Evolutionary conservation across 768 basidiomycete species (phyloP), one percentile per base, ranked within the genome.

Genomic region (Royoungia palumana): DNA sequence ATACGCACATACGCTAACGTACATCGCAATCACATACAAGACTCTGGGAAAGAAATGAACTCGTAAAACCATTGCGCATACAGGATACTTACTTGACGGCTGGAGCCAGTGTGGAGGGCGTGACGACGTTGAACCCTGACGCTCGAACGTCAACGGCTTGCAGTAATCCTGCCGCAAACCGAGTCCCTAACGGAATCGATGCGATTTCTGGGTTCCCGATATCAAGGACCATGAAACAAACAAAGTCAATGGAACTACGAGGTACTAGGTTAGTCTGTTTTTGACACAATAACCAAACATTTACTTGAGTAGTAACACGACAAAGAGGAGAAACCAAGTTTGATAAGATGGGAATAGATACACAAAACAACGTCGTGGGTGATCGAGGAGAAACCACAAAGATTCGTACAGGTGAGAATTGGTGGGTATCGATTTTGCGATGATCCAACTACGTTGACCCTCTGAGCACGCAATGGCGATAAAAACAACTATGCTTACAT

Each of bases 11-110:
- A 87, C 78, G 58, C 82, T 83, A 58, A 91, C 82, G 60, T 89
- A 92, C 94, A 95, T 98, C 94, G 94, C 95, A 59, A 94, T 75
- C 3, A 90, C 82, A 62, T 87, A 94, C 35, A 94, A 66, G 0
- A 94, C 88, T 63, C 88, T 91, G 57, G 21, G 2, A 38, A 19
- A 45, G 19, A 21, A 11, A 24, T 55, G 19, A 54, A 28, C 16
- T 41, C 8, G 35, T 14, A 41, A 13, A 49, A 24, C n/a, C 4
- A 8, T n/a, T 3, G 14, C n/a, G 14, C 34, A 24, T 11, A 17
- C 36, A 42, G 17, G 20, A 35, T 14, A 73, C 85, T 47, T 62
- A 88, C 89, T 95, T 86, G 49, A 96, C 85, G 28, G 87, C 94
- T 6, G 95, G 94, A 2, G 93, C 91, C 7, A 95, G 66, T n/a